Conservation (phyloP, 257 asterid genomes). For the Solanum sejunctum region DNA sequence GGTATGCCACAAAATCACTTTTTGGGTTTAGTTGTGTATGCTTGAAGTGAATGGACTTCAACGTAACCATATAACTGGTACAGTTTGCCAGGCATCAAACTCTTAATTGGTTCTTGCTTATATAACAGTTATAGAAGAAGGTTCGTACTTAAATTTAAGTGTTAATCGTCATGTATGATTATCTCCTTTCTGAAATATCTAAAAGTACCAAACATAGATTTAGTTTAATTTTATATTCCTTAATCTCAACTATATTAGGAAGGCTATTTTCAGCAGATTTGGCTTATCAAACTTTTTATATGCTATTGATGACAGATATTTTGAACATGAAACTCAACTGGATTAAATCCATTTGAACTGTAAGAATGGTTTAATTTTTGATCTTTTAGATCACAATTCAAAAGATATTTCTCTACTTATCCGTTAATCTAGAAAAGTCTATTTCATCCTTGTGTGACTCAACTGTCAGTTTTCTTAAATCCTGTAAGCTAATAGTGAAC, state of each 20-base stretch:
- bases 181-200: background rate
- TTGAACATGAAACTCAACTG: background rate
- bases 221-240: background rate
- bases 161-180: background rate
- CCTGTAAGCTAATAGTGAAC: background rate
- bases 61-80: background rate
- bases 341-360: background rate
- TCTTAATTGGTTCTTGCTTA: background rate
- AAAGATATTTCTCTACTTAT: background rate
- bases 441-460: background rate
- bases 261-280: background rate
- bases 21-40: background rate
- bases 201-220: background rate
- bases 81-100: background rate
- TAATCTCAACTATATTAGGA: background rate
- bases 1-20: constrained; percentile 18
- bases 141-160: background rate
- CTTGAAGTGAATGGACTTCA: background rate
- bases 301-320: background rate
- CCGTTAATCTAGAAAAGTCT: background rate
- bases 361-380: background rate
- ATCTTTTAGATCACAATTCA: background rate
- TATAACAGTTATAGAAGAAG: background rate
- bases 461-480: background rate
- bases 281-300: background rate